Evolutionary conservation across 2,329 filamentous ascomycete genomes (phyloP).

Genomic region (Periglandula ipomoeae): DNA sequence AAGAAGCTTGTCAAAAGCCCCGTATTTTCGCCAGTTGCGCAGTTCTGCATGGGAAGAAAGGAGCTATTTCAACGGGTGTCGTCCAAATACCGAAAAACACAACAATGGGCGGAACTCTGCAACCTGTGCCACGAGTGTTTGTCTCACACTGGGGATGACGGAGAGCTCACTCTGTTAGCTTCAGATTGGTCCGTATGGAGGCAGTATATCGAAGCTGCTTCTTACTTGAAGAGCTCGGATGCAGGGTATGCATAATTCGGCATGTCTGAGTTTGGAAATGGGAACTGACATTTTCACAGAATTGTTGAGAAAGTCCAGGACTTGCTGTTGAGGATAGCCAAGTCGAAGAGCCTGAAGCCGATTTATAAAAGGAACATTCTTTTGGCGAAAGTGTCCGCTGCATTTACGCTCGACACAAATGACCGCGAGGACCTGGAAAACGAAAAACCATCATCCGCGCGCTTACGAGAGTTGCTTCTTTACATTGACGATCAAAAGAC

Average conservation of each 20-base stretch:
- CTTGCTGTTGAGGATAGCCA: slow-evolving; percentile 22
- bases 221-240: slow-evolving; percentile 20
- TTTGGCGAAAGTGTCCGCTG: slow-evolving; percentile 28
- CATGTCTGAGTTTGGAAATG: too few relatives aligned
- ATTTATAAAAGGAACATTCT: slow-evolving; percentile 32
- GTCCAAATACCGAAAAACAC: slow-evolving; percentile 25
- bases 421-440: slow-evolving; percentile 21
- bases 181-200: slow-evolving; percentile 35
- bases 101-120: slow-evolving; percentile 34
- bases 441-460: slow-evolving; percentile 19
- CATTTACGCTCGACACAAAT: slow-evolving; percentile 23
- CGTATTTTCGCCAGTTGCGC: slow-evolving; percentile 31
- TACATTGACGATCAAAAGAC: slow-evolving; percentile 27
- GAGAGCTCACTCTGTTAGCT: slow-evolving; percentile 31
- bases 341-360: slow-evolving; percentile 20
- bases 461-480: slow-evolving; percentile 24
- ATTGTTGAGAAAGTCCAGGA: slow-evolving; percentile 17
- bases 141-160: slow-evolving; percentile 25
- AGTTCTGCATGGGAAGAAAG: slow-evolving; percentile 38
- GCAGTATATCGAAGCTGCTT: slow-evolving; percentile 30
- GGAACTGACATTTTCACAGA: slow-evolving; percentile 15
- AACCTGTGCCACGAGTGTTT: slow-evolving; percentile 35
- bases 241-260: too few relatives aligned
- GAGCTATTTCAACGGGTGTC: slow-evolving; percentile 35
- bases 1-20: slow-evolving; percentile 29